phyloP scores from a whole-genome alignment of 1,284 basidiomycete species.

The Phenoliferia sp. region DNA sequence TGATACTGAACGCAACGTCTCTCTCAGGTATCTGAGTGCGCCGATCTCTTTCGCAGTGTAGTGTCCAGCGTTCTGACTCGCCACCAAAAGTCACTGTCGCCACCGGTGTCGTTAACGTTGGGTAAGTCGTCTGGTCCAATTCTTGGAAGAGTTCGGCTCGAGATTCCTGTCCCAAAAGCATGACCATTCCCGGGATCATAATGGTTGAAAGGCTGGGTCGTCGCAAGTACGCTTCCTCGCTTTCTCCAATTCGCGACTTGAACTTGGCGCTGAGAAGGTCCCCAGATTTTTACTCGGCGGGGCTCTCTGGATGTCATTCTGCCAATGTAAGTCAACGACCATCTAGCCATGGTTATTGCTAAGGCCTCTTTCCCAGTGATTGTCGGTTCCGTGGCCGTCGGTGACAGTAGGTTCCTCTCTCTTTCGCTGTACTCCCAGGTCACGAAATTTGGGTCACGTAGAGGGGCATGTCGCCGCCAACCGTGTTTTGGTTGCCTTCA shows the following conservation, averaged over 20 bases:
- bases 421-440: background rate
- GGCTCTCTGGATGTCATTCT: slow-evolving; percentile 1
- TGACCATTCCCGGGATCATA: slow-evolving; percentile 2
- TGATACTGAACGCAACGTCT: background rate
- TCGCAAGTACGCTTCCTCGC: background rate
- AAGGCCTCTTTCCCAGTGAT: background rate
- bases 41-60: background rate
- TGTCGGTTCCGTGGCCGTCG: background rate
- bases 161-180: background rate
- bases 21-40: background rate
- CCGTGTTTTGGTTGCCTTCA: slow-evolving; percentile 39
- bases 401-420: background rate
- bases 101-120: background rate
- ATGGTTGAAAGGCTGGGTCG: slow-evolving; percentile 3
- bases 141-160: too few species aligned
- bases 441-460: too few species aligned
- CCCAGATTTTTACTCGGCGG: background rate
- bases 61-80: background rate
- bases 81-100: background rate
- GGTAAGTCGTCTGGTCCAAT: too few species aligned
- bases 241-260: background rate
- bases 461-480: background rate
- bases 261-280: background rate
- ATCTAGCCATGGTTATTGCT: background rate
- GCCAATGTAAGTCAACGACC: background rate